Base-by-base conservation (phyloP, 371 early-diverging fungal species). In the Mucor irregularis region DNA sequence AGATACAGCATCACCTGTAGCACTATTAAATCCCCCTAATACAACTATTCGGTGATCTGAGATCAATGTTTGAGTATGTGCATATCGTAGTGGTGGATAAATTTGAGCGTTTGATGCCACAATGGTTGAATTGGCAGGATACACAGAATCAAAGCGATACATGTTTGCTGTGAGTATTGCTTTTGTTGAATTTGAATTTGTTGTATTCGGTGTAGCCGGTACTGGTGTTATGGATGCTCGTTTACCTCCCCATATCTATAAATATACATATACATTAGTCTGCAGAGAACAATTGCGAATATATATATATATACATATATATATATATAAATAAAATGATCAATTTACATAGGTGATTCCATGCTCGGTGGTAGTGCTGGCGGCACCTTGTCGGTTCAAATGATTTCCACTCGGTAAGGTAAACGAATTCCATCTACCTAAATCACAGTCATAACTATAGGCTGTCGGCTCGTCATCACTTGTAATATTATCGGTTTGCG, bases 171-270 rank as follows among this genome's bases (percentile, higher is more conserved):
- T 45, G 16, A 62, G 38, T 8, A 47, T 53, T 17, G 49, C 19
- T 4, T 38, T 60, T 25, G 44, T 26, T n/a, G n/a, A n/a, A n/a
- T n/a, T n/a, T n/a, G n/a, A n/a, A n/a, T n/a, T n/a, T n/a, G 51
- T 44, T 11, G 19, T 53, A 28, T 28, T 42, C 3, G 9, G 17
- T 3, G 37, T 11, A 25, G 13, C 28, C 0, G 40, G 28, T 37
- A 43, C 55, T 11, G 53, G 19, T 14, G 40, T 14, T 5, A 33
- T 42, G 9, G 39, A 19, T 3, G 69, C 52, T 21, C 65, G 46
- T 50, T 71, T 75, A 37, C 75, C 75, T 31, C 75, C 75, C 75
- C 75, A 75, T 39, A 75, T 60, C 74, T 74, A 58, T 44, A 22
- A 14, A 24, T 42, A 42, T 21, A 24, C 24, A 25, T 42, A 8